Percentiles rank a stretch among this genome's conserved stretches.
Evolutionary conservation across 148 eudicot species (phyloP).

Genomic region (Rhododendron mucronatum): DNA sequence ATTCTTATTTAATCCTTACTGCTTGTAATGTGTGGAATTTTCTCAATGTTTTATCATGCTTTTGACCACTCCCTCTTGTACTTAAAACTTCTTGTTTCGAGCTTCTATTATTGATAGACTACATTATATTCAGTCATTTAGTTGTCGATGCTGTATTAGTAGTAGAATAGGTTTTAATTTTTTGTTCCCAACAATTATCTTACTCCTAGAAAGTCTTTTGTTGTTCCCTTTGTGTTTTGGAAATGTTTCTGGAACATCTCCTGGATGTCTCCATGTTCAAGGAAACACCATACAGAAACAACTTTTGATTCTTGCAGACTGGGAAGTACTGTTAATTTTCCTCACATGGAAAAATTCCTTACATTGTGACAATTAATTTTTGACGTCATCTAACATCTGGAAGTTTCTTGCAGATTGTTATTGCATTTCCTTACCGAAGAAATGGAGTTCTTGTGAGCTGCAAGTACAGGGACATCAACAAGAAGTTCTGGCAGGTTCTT

Average conservation of each 20-base stretch:
- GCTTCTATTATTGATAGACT: not conserved
- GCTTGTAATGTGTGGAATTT: not conserved
- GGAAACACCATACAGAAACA: not conserved
- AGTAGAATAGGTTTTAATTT: not conserved
- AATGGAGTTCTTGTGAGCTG: constrained; percentile 69
- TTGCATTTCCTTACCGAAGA: constrained; percentile 80
- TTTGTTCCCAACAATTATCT: not conserved
- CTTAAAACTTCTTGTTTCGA: not conserved
- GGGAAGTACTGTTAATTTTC: not conserved
- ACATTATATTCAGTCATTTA: not conserved
- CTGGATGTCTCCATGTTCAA: not conserved
- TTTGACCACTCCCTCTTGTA: not conserved
- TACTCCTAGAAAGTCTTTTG: not conserved
- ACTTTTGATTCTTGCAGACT: not conserved
- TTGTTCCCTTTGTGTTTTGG: not conserved
- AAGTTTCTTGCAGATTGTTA: constrained; percentile 49
- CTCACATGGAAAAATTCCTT: not conserved
- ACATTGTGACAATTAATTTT: not conserved
- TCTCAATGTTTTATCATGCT: not conserved
- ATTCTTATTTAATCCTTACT: not conserved
- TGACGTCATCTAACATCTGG: constrained; percentile 7
- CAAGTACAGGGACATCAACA: constrained; percentile 68
- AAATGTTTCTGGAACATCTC: not conserved
- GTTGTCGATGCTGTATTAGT: not conserved
- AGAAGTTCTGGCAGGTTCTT: constrained; percentile 92